phyloP scores from a whole-genome alignment of 495 filamentous ascomycete species.

The Lophiostoma macrostomum region DNA sequence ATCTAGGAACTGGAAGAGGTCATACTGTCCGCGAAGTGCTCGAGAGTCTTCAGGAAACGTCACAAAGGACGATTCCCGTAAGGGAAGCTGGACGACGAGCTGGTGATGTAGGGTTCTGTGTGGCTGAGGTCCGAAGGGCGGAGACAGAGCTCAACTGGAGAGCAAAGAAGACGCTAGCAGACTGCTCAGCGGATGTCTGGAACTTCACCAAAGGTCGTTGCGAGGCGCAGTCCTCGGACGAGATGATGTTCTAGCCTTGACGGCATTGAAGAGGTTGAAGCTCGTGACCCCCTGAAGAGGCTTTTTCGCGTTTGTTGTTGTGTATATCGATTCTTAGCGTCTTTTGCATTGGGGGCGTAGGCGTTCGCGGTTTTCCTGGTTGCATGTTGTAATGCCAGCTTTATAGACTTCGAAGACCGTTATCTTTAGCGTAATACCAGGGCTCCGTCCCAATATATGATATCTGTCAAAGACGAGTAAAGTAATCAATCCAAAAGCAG shows the following conservation, averaged over 20 bases:
- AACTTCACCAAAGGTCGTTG: conserved; percentile 32
- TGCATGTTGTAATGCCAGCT: conserved; percentile 10
- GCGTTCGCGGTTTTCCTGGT: conserved; percentile 12
- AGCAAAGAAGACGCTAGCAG: conserved; percentile 33
- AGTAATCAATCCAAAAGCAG: too few relatives aligned
- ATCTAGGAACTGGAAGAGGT: conserved; percentile 36
- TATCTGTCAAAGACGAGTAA: conserved; percentile 13
- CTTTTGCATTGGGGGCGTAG: conserved; percentile 27
- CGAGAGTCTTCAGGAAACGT: conserved; percentile 33
- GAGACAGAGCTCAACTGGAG: conserved; percentile 37
- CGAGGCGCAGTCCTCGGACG: conserved; percentile 5
- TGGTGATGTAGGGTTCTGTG: conserved; percentile 41
- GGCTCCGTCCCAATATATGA: conserved; percentile 2
- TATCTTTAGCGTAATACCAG: conserved; percentile 23
- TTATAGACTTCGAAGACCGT: conserved; percentile 25
- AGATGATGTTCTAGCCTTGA: conserved; percentile 16
- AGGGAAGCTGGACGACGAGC: conserved; percentile 31
- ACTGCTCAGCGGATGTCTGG: conserved; percentile 37
- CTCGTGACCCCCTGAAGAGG: neutral
- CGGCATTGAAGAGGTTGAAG: neutral
- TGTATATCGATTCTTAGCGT: conserved; percentile 13
- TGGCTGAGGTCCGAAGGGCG: conserved; percentile 37
- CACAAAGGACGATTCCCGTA: conserved; percentile 30
- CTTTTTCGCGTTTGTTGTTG: neutral
- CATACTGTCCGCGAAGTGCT: conserved; percentile 40